phyloP scores from a whole-genome alignment of 1,284 basidiomycete species.

The Butyriboletus appendiculatus region DNA sequence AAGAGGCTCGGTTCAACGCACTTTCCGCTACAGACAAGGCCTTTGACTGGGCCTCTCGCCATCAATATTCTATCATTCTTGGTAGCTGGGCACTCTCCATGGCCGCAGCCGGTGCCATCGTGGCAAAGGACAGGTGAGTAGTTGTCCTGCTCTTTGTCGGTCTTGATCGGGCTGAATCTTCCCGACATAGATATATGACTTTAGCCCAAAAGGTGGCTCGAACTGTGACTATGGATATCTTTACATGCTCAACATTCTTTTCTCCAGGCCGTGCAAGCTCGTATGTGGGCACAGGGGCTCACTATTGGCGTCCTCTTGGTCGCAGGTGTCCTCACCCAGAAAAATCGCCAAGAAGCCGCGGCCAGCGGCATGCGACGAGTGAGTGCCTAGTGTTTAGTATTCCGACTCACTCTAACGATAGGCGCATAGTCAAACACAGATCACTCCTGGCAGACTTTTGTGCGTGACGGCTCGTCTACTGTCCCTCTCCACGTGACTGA shows the following conservation, averaged over 20 bases:
- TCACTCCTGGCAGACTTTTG: slow-evolving; percentile 32
- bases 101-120: slow-evolving; percentile 68
- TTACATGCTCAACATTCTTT: slow-evolving; percentile 45
- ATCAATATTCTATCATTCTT: slow-evolving; percentile 82
- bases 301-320: slow-evolving; percentile 77
- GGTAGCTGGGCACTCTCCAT: slow-evolving; percentile 82
- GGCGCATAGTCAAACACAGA: slow-evolving; percentile 16
- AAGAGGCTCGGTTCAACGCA: slow-evolving; percentile 57
- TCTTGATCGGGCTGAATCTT: not conserved
- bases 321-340: slow-evolving; percentile 68
- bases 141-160: not conserved
- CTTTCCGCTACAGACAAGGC: slow-evolving; percentile 63
- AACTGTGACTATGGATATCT: not conserved
- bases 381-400: not conserved
- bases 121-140: slow-evolving; percentile 66
- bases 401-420: not conserved
- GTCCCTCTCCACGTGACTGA: not conserved
- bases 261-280: slow-evolving; percentile 79
- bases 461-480: slow-evolving; percentile 11
- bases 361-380: slow-evolving; percentile 23
- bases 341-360: slow-evolving; percentile 38
- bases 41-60: slow-evolving; percentile 72
- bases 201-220: slow-evolving; percentile 54
- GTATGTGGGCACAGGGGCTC: slow-evolving; percentile 88
- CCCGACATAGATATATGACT: slow-evolving; percentile 45